phyloP scores from a whole-genome alignment of 345 rosid genomes.

The Eucalyptus pauciflora region DNA sequence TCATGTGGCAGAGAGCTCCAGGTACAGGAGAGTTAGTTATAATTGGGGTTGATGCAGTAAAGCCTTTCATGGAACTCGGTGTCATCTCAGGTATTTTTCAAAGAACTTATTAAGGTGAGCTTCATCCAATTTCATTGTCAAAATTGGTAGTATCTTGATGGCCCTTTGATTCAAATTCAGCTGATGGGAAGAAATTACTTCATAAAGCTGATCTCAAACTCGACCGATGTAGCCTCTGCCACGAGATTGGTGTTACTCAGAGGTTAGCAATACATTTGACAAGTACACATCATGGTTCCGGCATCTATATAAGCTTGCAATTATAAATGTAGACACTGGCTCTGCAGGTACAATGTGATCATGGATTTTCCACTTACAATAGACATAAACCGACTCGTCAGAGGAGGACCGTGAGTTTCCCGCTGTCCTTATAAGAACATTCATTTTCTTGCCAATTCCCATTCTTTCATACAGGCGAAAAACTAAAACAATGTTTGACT shows the following conservation, averaged over 20 bases:
- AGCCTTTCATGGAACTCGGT: constrained; percentile 23
- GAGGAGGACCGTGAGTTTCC: constrained; percentile 43
- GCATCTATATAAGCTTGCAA: neutral
- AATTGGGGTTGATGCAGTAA: constrained; percentile 13
- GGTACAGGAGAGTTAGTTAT: constrained; percentile 22
- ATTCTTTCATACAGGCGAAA: neutral
- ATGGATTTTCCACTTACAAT: constrained; percentile 28
- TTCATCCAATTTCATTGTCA: neutral
- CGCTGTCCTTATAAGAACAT: neutral
- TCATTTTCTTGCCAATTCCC: neutral
- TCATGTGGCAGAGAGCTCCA: constrained; percentile 13
- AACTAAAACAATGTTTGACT: neutral
- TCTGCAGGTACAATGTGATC: constrained; percentile 32
- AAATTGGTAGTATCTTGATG: neutral
- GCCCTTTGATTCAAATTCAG: neutral
- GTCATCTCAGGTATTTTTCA: constrained; percentile 13
- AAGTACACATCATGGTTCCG: neutral
- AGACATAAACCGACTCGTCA: constrained; percentile 19
- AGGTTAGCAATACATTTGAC: constrained; percentile 3
- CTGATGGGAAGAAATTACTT: constrained; percentile 17
- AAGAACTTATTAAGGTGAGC: neutral
- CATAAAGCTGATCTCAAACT: constrained; percentile 31
- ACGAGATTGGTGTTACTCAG: constrained; percentile 25
- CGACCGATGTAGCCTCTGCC: constrained; percentile 16
- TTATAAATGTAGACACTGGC: neutral